These are phyloP conservation scores for Moniliophthora roreri DNA, from an alignment of 1,284 basidiomycete genomes.

Conservation along the genomic window DNA sequence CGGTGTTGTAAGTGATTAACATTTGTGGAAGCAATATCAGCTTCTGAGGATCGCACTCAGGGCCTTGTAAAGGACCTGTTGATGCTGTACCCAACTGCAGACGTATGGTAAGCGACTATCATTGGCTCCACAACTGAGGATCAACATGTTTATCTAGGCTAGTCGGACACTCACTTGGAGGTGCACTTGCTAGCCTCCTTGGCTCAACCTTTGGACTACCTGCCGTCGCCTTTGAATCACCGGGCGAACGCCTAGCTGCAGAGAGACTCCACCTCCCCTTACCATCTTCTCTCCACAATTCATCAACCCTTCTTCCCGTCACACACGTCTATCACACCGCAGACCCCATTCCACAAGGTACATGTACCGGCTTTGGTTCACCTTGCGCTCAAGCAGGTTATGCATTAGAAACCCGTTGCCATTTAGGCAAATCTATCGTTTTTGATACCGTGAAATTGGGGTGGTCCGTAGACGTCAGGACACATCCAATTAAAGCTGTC, in stretches of 20 bases:
- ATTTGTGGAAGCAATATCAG: constrained; percentile 4
- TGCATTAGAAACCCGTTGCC: constrained; percentile 71
- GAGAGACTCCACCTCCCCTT: constrained; percentile 81
- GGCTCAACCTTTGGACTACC: constrained; percentile 95
- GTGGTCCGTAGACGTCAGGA: constrained; percentile 84
- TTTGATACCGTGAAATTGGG: constrained; percentile 90
- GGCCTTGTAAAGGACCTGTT: constrained; percentile 82
- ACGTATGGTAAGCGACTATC: constrained; percentile 57
- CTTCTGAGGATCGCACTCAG: constrained; percentile 29
- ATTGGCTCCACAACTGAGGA: no score
- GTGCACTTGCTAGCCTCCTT: constrained; percentile 83
- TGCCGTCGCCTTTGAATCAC: constrained; percentile 89
- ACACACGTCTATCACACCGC: constrained; percentile 82
- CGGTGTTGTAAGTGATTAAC: constrained; percentile 61
- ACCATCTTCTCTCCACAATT: constrained; percentile 38
- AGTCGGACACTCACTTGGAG: constrained; percentile 87
- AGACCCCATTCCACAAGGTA: constrained; percentile 79
- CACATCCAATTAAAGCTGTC: constrained; percentile 79
- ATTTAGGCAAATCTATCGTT: constrained; percentile 67
- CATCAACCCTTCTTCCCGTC: constrained; percentile 33
- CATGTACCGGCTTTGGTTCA: constrained; percentile 70
- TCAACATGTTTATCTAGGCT: constrained; percentile 44
- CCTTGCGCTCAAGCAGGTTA: constrained; percentile 67
- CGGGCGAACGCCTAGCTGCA: constrained; percentile 88
- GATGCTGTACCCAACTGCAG: constrained; percentile 78